Conservation (phyloP, 2,329 filamentous ascomycete genomes). For the Fonsecaea nubica region DNA sequence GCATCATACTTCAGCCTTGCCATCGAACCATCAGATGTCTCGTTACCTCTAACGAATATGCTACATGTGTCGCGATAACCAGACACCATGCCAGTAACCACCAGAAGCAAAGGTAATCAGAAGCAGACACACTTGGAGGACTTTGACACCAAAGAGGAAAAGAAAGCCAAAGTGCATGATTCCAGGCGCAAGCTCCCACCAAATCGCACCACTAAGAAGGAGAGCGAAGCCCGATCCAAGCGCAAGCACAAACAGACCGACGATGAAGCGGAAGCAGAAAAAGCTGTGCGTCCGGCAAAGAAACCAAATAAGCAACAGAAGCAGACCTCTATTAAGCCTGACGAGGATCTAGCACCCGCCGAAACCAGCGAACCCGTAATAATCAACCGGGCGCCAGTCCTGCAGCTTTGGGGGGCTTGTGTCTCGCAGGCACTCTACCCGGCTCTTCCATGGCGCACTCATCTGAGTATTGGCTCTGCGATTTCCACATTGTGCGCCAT, state of each 20-base stretch:
- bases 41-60: neutral
- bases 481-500: slow-evolving; percentile 36
- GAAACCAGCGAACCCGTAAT: slow-evolving; percentile 29
- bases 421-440: slow-evolving; percentile 34
- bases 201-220: slow-evolving; percentile 14
- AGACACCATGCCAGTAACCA: slow-evolving; percentile 24
- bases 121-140: slow-evolving; percentile 29
- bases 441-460: slow-evolving; percentile 27
- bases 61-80: neutral
- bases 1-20: neutral
- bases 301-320: slow-evolving; percentile 11
- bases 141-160: slow-evolving; percentile 9
- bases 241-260: slow-evolving; percentile 9
- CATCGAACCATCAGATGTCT: neutral
- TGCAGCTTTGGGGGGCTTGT: slow-evolving; percentile 36
- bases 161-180: neutral
- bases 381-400: slow-evolving; percentile 37
- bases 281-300: slow-evolving; percentile 5
- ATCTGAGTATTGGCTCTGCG: slow-evolving; percentile 31
- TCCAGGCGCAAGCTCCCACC: slow-evolving; percentile 3
- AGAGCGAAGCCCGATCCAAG: neutral
- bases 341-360: slow-evolving; percentile 5
- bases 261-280: neutral
- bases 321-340: slow-evolving; percentile 21
- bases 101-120: slow-evolving; percentile 23